A percentile compares a stretch with the other conserved stretches of the same genome.
Evolutionary conservation across 257 asterid species (phyloP).

Genomic region (Buddleja alternifolia): DNA sequence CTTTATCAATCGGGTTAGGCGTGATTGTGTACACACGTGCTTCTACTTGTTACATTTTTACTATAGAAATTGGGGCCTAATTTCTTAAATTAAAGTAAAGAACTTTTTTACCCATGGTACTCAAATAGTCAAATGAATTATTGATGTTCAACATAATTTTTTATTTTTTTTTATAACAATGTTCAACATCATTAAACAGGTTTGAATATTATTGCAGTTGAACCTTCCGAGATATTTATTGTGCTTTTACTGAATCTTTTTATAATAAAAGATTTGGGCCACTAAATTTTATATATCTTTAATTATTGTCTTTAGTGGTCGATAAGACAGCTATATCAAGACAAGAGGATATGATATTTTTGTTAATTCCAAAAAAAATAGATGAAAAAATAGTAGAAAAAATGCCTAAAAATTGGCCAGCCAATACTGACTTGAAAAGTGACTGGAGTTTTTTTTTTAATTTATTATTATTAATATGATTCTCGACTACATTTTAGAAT

Average conservation of each 20-base stretch:
- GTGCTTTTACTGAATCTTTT: not conserved
- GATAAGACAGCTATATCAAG: no score
- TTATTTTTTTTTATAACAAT: no score
- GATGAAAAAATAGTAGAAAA: no score
- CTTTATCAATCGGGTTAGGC: not conserved
- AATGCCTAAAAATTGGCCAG: no score
- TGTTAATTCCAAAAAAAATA: no score
- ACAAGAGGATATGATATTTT: no score
- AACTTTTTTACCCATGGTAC: not conserved
- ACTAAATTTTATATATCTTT: not conserved
- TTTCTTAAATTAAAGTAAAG: not conserved
- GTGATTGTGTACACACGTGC: not conserved
- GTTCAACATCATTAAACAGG: not conserved
- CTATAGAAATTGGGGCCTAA: slow-evolving; percentile 2
- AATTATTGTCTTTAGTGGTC: not conserved
- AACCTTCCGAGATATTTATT: not conserved
- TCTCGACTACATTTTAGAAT: no score
- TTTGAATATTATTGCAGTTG: slow-evolving; percentile 21
- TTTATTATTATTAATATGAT: no score
- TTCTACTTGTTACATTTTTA: not conserved
- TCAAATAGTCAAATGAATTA: slow-evolving; percentile 19
- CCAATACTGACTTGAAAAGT: no score
- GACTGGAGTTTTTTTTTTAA: no score
- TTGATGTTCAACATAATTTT: not conserved
- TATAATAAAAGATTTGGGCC: slow-evolving; percentile 10